Conservation (phyloP, 768 basidiomycete species). For the Cubamyces lactineus region DNA sequence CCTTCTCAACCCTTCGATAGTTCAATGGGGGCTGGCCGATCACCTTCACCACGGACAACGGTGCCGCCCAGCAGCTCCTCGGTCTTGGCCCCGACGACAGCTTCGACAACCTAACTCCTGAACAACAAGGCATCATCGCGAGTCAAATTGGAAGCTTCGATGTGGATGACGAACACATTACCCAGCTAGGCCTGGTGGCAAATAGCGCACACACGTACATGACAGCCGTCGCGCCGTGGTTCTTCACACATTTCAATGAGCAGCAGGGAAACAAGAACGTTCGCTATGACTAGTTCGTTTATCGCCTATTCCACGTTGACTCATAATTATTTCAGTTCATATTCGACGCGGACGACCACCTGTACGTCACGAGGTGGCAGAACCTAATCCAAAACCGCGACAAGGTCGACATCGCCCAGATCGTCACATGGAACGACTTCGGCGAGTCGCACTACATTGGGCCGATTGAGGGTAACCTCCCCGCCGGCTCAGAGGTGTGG, state of each 20-base stretch:
- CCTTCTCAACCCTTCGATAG: slow-evolving; percentile 30
- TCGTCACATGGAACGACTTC: slow-evolving; percentile 79
- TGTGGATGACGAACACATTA: slow-evolving; percentile 42
- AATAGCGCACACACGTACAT: slow-evolving; percentile 33
- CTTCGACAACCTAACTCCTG: slow-evolving; percentile 12
- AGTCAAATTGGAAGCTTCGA: slow-evolving; percentile 30
- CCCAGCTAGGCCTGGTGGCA: slow-evolving; percentile 29
- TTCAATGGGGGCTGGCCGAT: slow-evolving; percentile 64
- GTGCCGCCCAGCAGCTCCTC: slow-evolving; percentile 38
- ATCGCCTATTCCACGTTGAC: background rate
- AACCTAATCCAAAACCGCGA: slow-evolving; percentile 55
- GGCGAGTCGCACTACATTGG: slow-evolving; percentile 77
- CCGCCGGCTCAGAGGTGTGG: slow-evolving; percentile 41
- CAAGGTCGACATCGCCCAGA: slow-evolving; percentile 51
- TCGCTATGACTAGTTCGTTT: background rate
- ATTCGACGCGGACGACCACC: slow-evolving; percentile 62
- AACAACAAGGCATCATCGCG: slow-evolving; percentile 25
- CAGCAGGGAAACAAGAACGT: slow-evolving; percentile 63
- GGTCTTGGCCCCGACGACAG: slow-evolving; percentile 28
- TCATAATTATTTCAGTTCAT: slow-evolving; percentile 47
- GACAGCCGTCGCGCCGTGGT: slow-evolving; percentile 65
- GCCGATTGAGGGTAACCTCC: slow-evolving; percentile 47
- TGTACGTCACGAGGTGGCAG: slow-evolving; percentile 67
- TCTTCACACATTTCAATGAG: slow-evolving; percentile 70
- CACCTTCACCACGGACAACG: slow-evolving; percentile 37